Base-by-base conservation (phyloP, 1,284 basidiomycete species). In the Ceratobasidium sp. region DNA sequence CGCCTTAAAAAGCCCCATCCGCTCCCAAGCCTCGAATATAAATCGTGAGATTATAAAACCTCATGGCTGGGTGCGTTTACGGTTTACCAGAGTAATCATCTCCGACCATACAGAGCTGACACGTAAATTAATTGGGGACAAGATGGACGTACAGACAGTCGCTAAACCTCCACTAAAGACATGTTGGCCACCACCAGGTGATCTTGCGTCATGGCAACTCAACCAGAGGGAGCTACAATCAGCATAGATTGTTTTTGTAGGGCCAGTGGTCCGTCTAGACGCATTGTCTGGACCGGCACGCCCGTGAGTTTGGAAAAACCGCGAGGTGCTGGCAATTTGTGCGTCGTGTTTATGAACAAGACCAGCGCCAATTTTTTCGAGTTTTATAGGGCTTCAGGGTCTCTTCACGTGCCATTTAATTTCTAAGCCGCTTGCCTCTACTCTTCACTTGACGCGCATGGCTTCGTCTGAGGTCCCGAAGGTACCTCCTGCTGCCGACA, bases 241-340 rank as follows among this genome's bases (percentile, higher is more conserved):
- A 74, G 71, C 71, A 74, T 74, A 74, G 71, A 74, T 74, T 74
- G 71, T 74, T 74, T 74, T 74, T 74, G 71, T 61, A 74, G 71
- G 60, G 71, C 60, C 60, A 31, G 23, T 10, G 3, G 20, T 74
- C 23, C 47, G 26, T 74, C 71, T 74, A 49, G 71, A 74, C 71
- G 71, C 47, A 64, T 74, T 74, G 71, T 74, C 71, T 74, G 71
- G 71, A 74, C 71, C 71, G 37, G 31, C 71, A 53, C 60, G 8
- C 71, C 58, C 31, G 60, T 74, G 54, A 47, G 23, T 47, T 51
- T 31, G 60, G 45, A 53, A 63, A 35, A 63, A 37, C 58, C 60
- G 60, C 71, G 35, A 60, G 71, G 47, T 37, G 71, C 47, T 74
- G 71, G 71, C 71, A 74, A 74, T 74, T 74, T 63, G 71, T 64